phyloP scores from a whole-genome alignment of 192 early-diverging fungal genomes.

The Entomortierella chlamydospora region DNA sequence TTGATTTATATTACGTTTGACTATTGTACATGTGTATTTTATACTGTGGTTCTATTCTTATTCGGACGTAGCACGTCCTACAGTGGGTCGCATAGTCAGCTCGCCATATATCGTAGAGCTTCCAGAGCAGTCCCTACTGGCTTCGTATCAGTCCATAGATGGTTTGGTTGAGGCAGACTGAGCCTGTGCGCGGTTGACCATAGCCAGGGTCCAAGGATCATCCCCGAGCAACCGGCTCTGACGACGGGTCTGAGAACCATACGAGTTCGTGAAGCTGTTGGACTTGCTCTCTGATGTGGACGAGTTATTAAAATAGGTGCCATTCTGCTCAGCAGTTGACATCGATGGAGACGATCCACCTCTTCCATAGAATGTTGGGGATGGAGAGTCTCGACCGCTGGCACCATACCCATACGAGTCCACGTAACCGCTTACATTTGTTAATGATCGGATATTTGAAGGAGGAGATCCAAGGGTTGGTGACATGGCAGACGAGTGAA shows the following conservation, averaged over 20 bases:
- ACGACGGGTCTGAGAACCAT: neutral
- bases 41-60: neutral
- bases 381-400: neutral
- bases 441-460: neutral
- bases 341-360: neutral
- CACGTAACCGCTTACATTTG: neutral
- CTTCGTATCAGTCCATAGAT: neutral
- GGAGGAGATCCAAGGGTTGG: conserved; percentile 1
- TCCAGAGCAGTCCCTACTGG: neutral
- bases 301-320: too few species aligned
- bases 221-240: conserved; percentile 9
- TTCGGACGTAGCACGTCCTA: neutral
- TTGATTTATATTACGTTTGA: neutral
- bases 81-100: neutral
- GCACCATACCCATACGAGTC: neutral
- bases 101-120: neutral
- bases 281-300: neutral
- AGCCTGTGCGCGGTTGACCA: conserved; percentile 30
- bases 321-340: neutral
- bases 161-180: neutral
- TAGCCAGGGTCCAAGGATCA: conserved; percentile 43
- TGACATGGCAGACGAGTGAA: neutral
- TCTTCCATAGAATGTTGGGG: conserved; percentile 2
- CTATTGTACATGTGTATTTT: too few species aligned
- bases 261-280: conserved; percentile 2